A percentile compares a stretch with the other conserved stretches of the same genome.
These are phyloP conservation scores for Colletotrichum sp. DNA, from an alignment of 2,329 filamentous ascomycete species.

Conservation along the genomic window DNA sequence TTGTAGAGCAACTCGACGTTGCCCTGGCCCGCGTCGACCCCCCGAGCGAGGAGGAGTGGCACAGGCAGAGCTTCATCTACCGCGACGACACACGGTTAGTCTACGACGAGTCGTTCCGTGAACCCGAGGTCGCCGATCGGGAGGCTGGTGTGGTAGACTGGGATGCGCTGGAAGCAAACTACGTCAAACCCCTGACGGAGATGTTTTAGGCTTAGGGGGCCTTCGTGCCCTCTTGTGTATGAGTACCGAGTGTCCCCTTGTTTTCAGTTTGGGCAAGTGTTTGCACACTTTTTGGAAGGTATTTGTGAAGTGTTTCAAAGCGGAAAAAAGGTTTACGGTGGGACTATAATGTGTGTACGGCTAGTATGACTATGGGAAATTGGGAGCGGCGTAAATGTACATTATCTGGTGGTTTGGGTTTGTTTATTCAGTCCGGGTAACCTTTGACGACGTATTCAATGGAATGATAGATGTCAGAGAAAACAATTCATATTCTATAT, in stretches of 20 bases:
- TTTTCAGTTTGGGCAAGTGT: neutral
- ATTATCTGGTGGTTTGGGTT: neutral
- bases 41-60: constrained; percentile 17
- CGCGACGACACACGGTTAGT: constrained; percentile 11
- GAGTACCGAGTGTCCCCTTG: neutral
- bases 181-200: neutral
- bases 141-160: constrained; percentile 18
- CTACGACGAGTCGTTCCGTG: constrained; percentile 11
- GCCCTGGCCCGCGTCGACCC: constrained; percentile 7
- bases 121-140: constrained; percentile 8
- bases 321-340: neutral
- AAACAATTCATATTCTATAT: neutral
- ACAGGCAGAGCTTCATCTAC: constrained; percentile 19
- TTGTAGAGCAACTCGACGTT: constrained; percentile 19
- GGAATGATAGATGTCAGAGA: neutral
- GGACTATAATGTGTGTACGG: neutral
- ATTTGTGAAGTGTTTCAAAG: neutral
- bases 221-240: neutral
- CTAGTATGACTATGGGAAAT: neutral
- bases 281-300: neutral
- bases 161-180: constrained; percentile 23
- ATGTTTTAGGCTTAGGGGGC: neutral
- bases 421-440: neutral
- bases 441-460: neutral
- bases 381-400: neutral